Base-by-base conservation (phyloP, 768 basidiomycete genomes). In the Boletus rubescentipes region DNA sequence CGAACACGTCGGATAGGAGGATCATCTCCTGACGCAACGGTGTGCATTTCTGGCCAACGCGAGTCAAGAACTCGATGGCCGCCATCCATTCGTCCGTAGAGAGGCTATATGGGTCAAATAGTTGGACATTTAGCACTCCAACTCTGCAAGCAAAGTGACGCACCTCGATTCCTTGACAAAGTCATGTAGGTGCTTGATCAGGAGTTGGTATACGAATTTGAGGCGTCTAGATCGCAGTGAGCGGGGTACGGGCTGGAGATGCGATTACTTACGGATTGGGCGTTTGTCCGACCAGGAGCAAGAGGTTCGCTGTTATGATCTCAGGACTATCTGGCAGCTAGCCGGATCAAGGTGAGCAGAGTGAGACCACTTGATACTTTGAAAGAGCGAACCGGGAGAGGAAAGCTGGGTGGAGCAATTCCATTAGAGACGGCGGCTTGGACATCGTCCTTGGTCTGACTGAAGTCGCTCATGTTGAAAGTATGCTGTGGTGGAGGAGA, bases 21-120 rank as follows among this genome's bases (percentile, higher is more conserved):
- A 94, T 91, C 67, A 89, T 89, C 65, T 94, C 91, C 74, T 82
- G 82, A 31, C 83, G 82, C 47, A 89, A 67, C 32, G 83, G 79
- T 0, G 86, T 83, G 68, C 84, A 91, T 55, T 72, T 89, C 69
- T 94, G 76, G 8, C 92, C 92, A 0, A 79, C 80, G 9, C 76
- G 74, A 0, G 91, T 94, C 54, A 94, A 72, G 71, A 94, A 94
- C 53, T 87, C 68, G 61, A 94, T 85, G 2, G 89, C 76, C 16
- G 78, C 68, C 86, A 86, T 86, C 92, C 92, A 94, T 75, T 94
- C 92, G 3, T 92, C 87, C 1, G 84, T 87, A 16, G 91, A 90
- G 47, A 93, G 69, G 53, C 79, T 81, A 35, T 46, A 10, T 11
- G n/a, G n/a, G 38, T 9, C 16, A 6, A 42, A 34, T 8, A 21